Base-by-base conservation (phyloP, 768 basidiomycete species). In the Clitopilus passeckerianus region DNA sequence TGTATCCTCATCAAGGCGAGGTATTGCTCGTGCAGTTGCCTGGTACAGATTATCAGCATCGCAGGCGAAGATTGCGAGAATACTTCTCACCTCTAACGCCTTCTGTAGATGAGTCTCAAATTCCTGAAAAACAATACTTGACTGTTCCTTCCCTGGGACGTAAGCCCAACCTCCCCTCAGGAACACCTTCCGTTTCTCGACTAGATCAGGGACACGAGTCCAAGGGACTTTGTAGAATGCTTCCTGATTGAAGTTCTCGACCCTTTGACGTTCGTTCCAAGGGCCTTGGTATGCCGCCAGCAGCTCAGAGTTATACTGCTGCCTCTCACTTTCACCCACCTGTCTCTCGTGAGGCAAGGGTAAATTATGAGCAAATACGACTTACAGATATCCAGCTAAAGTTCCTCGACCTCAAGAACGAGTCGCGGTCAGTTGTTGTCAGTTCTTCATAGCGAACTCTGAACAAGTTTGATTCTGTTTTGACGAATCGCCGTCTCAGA, bases 161-260 rank as follows among this genome's bases (percentile, higher is more conserved):
- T 92, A 98, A n/a, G 95, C 95, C 79, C 86, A 87, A 1, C 95
- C 96, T 6, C 75, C 79, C 60, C 79, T 80, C 37, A 99, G 75
- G 61, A 92, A 85, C 0, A 98, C 92, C 50, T 80, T 81, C 18
- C 96, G 80, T 67, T 81, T 85, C 61, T 89, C 89, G 7, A 99
- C 90, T 1, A 99, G 82, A 71, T 97, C 94, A 5, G 93, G 93
- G 2, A 98, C 95, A 61, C 89, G 86, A 12, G 90, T 95, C 97
- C 97, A 99, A 71, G 57, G 22, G 61, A 90, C 95, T 78, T 96
- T 97, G 77, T 86, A 89, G 75, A 86, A 96, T 44, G 72, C 84
- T 65, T 91, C 87, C 18, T 66, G 61, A 24, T 74, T 72, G 60
- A 84, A 81, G 6, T 70, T 69, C 34, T 62, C 64, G 43, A 67